These are phyloP conservation scores for Rhizopogon sp. DNA, from an alignment of 768 basidiomycete species.

Conservation along the genomic window DNA sequence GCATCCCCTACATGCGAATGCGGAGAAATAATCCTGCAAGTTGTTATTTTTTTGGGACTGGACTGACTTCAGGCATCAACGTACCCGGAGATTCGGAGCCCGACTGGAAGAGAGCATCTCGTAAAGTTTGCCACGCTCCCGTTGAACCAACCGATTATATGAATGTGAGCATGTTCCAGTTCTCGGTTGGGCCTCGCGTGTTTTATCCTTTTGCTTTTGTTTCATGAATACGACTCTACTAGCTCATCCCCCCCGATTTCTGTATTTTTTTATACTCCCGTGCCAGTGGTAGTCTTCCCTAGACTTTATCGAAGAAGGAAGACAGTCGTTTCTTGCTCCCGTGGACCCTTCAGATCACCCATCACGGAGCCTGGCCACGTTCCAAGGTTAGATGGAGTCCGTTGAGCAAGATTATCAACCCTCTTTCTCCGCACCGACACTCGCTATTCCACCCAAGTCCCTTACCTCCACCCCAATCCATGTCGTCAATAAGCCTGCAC, in stretches of 20 bases:
- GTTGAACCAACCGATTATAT: slow-evolving; percentile 7
- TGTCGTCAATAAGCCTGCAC: slow-evolving; percentile 8
- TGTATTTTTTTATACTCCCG: background rate
- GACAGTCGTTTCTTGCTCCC: too few relatives aligned
- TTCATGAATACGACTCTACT: slow-evolving; percentile 20
- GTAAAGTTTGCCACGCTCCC: slow-evolving; percentile 27
- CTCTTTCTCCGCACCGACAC: slow-evolving; percentile 13
- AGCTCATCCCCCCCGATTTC: background rate
- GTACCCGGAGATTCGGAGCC: background rate
- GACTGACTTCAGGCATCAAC: too few relatives aligned
- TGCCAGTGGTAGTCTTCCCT: too few relatives aligned
- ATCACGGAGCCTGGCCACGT: background rate
- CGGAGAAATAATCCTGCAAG: background rate
- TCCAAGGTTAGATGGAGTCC: background rate
- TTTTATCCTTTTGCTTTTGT: slow-evolving; percentile 21
- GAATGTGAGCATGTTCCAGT: slow-evolving; percentile 20
- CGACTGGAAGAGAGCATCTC: slow-evolving; percentile 9
- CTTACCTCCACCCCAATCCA: slow-evolving; percentile 15
- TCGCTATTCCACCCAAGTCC: slow-evolving; percentile 10
- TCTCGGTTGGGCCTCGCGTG: slow-evolving; percentile 13
- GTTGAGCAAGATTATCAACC: background rate
- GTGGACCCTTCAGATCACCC: background rate
- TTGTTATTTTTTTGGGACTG: background rate
- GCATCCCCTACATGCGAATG: background rate
- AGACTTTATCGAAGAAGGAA: too few relatives aligned